Evolutionary conservation across 2,329 filamentous ascomycete genomes (phyloP), one percentile per base, ranked within the genome.

Genomic region (Diaporthe sp.): DNA sequence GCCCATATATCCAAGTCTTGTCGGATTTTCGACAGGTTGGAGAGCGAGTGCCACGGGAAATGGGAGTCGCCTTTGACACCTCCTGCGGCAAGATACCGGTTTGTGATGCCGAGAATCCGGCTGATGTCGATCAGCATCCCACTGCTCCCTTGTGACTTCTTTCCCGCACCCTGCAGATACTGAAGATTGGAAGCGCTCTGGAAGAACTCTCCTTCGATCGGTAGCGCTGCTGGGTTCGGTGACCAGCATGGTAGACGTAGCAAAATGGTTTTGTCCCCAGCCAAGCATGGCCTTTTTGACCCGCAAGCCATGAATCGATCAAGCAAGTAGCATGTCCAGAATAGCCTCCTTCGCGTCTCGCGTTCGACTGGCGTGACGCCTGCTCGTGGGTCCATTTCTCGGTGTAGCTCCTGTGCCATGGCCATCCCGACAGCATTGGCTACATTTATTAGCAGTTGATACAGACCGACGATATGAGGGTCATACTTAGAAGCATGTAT

Each of bases 1-100:
- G 94, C 94, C 95, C 95, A 98, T 44, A 94, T 90, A 81, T 97
- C 94, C 34, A 98, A 87, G 80, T 97, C 94, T 78, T 96, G 94
- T 42, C 94, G 90, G 78, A 98, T 97, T 81, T 95, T 95, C 71
- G 95, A 97, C 2, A 97, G 87, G 76, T 94, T 96, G 8, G 95
- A 97, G 28, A 96, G 88, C 2, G 94, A 92, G 82, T 97, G 95
- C 95, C 95, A 98, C 13, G 95, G 95, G 78, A 97, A 97, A 82
- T 97, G 95, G 0, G 94, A 95, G 81, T 97, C 95, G 42, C 94
- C 94, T 84, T 96, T 97, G 74, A 97, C 94, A 46, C 95, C 95
- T 9, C 95, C 95, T 2, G 94, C 93, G 12, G 95, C 94, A 68
- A 97, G 88, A 82, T 98, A 98, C 76, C 92, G 90, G 80, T 96